These are phyloP conservation scores for Carex parvula DNA, from an alignment of 176 grass and related monocot species.

Conservation along the genomic window DNA sequence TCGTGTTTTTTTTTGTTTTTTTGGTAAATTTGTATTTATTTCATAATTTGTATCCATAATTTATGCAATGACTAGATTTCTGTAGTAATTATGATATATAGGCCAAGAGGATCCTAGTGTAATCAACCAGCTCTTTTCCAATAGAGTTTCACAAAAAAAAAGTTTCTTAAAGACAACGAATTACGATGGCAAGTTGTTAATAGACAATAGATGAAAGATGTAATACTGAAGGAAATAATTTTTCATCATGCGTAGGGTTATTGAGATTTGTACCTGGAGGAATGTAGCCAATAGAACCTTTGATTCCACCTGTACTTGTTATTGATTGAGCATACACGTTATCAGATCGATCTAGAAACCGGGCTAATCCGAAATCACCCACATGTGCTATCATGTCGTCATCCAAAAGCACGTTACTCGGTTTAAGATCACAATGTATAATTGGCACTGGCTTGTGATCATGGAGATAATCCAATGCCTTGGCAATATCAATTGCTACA, in stretches of 20 bases:
- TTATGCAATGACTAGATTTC: neutral
- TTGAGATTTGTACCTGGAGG: constrained; percentile 35
- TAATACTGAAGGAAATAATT: neutral
- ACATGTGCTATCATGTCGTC: constrained; percentile 33
- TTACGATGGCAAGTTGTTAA: no score
- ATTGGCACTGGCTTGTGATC: constrained; percentile 33
- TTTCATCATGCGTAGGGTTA: neutral
- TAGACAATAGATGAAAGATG: neutral
- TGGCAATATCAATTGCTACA: constrained; percentile 41
- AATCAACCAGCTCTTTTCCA: neutral
- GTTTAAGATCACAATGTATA: constrained; percentile 52
- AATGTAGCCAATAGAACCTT: constrained; percentile 47
- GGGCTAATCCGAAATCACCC: constrained; percentile 48
- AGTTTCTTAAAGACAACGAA: neutral
- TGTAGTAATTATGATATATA: neutral
- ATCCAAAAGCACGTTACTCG: constrained; percentile 46
- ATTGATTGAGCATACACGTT: neutral
- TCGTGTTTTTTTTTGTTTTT: neutral
- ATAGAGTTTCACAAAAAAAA: neutral
- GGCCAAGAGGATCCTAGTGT: neutral
- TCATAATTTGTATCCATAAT: neutral
- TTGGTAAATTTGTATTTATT: neutral
- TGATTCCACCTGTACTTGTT: constrained; percentile 15
- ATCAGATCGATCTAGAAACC: constrained; percentile 20
- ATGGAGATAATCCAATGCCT: constrained; percentile 46